Conservation (phyloP, 805 yeast species). For the Jamesozyma lodderae region DNA sequence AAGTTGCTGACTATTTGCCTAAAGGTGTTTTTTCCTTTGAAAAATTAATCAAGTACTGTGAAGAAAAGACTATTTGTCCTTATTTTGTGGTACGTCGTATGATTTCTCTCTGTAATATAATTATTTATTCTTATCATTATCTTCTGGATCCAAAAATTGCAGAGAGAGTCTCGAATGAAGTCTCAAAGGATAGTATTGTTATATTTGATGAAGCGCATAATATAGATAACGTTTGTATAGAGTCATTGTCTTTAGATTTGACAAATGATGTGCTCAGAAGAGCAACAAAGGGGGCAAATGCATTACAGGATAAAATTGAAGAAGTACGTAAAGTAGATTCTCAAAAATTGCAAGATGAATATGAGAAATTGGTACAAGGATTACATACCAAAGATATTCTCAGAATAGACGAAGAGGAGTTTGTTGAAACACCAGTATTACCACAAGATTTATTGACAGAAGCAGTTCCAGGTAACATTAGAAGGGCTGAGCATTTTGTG, state of each 20-base stretch:
- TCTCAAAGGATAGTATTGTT: conserved; percentile 85
- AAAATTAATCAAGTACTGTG: conserved; percentile 66
- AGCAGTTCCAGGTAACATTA: conserved; percentile 94
- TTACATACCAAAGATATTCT: conserved; percentile 70
- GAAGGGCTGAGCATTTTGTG: conserved; percentile 94
- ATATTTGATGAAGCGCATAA: conserved; percentile 98
- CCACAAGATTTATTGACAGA: conserved; percentile 81
- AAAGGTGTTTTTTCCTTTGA: conserved; percentile 94
- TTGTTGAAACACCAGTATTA: conserved; percentile 80
- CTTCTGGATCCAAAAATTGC: conserved; percentile 94
- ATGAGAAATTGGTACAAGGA: conserved; percentile 84
- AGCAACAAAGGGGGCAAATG: conserved; percentile 81
- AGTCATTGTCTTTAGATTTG: conserved; percentile 81
- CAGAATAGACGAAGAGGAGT: conserved; percentile 40
- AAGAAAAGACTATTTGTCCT: conserved; percentile 78
- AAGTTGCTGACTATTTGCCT: conserved; percentile 83
- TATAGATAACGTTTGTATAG: conserved; percentile 97
- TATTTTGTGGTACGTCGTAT: conserved; percentile 96
- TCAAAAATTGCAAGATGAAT: conserved; percentile 77
- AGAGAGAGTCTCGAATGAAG: conserved; percentile 84
- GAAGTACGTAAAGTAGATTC: conserved; percentile 78
- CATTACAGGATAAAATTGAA: conserved; percentile 72
- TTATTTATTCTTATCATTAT: conserved; percentile 95
- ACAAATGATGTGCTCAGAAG: conserved; percentile 81
- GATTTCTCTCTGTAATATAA: conserved; percentile 88